Evolutionary conservation across 768 basidiomycete genomes (phyloP).

Genomic region (Termitomyces sp.): DNA sequence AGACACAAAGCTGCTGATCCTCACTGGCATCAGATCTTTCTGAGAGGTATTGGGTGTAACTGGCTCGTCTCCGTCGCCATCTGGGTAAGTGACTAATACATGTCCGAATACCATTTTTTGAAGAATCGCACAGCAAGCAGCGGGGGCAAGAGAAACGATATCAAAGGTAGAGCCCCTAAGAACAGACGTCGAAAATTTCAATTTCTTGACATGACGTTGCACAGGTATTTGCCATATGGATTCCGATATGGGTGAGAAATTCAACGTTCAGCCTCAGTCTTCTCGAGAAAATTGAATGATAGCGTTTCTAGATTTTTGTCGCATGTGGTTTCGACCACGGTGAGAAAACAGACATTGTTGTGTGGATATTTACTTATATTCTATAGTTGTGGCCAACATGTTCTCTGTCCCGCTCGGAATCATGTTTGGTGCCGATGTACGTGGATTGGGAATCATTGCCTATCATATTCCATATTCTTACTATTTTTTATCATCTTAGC

Average conservation of each 20-base stretch:
- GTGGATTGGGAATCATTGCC: conserved; percentile 14
- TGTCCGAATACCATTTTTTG: background rate
- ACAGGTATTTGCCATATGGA: conserved; percentile 59
- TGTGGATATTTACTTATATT: background rate
- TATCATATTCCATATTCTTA: background rate
- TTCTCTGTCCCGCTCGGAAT: conserved; percentile 66
- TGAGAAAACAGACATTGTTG: conserved; percentile 12
- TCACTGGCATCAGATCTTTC: conserved; percentile 66
- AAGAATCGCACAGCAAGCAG: conserved; percentile 47
- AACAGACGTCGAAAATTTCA: background rate
- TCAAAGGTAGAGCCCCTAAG: conserved; percentile 44
- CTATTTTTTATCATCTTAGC: conserved; percentile 19
- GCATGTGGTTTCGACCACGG: conserved; percentile 68
- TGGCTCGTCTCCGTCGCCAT: conserved; percentile 71
- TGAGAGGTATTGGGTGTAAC: conserved; percentile 71
- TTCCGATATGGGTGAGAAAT: conserved; percentile 62
- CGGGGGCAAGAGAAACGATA: conserved; percentile 58
- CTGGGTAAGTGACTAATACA: conserved; percentile 45
- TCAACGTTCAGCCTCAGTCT: background rate
- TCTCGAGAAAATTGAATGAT: background rate
- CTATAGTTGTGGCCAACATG: conserved; percentile 53
- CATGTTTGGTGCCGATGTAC: conserved; percentile 61
- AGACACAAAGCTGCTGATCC: conserved; percentile 63
- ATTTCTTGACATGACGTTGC: background rate
- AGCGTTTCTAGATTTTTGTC: conserved; percentile 49